Evolutionary conservation across 768 basidiomycete species (phyloP).

Genomic region (Boletus sp.): DNA sequence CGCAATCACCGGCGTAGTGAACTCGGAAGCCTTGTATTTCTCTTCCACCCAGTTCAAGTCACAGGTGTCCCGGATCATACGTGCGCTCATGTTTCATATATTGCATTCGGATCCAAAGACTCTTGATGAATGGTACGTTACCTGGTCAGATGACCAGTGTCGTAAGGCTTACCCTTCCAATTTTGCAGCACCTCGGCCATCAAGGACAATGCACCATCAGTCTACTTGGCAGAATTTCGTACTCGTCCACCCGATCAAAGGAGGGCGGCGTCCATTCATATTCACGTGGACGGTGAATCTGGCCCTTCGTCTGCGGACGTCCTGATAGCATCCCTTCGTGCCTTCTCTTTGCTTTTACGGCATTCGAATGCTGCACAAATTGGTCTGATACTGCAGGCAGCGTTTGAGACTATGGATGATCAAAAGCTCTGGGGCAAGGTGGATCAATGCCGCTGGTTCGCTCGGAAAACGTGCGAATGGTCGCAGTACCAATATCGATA

Average conservation of each 20-base stretch:
- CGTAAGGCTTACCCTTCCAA: background rate
- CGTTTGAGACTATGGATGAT: constrained; percentile 65
- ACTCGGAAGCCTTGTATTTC: constrained; percentile 81
- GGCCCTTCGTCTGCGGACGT: constrained; percentile 78
- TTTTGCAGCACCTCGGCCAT: constrained; percentile 52
- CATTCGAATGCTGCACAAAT: constrained; percentile 80
- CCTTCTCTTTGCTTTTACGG: constrained; percentile 66
- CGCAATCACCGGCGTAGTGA: constrained; percentile 74
- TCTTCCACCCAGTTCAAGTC: constrained; percentile 67
- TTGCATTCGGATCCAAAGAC: constrained; percentile 57
- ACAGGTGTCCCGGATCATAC: constrained; percentile 70
- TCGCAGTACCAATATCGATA: constrained; percentile 93
- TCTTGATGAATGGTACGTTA: constrained; percentile 66
- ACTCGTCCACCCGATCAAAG: constrained; percentile 76
- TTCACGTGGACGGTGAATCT: constrained; percentile 84
- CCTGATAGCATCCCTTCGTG: constrained; percentile 68
- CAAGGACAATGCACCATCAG: constrained; percentile 69
- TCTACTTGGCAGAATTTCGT: constrained; percentile 83
- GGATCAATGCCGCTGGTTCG: constrained; percentile 81
- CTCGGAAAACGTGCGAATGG: constrained; percentile 78
- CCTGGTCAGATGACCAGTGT: background rate
- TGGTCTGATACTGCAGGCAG: constrained; percentile 66
- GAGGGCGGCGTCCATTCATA: constrained; percentile 85
- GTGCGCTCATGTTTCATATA: constrained; percentile 66
- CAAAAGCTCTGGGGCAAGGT: constrained; percentile 61